These are phyloP conservation scores for Rhododendron henanense DNA, from an alignment of 148 eudicot genomes.

Conservation along the genomic window DNA sequence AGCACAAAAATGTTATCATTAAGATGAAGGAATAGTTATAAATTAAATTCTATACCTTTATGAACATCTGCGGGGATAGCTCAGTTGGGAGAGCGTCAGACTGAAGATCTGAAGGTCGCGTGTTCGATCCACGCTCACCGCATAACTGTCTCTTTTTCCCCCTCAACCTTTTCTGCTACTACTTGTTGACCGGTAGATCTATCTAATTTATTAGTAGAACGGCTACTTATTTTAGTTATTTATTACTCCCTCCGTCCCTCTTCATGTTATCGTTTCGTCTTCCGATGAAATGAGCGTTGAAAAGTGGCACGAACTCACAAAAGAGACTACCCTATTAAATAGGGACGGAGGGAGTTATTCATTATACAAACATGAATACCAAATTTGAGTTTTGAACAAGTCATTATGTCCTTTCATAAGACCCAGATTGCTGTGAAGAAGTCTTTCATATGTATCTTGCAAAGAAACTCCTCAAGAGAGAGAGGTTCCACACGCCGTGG, in stretches of 20 bases:
- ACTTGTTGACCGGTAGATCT: neutral
- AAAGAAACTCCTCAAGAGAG: neutral
- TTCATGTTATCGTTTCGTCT: too few species aligned
- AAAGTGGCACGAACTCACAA: too few species aligned
- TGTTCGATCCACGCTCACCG: constrained; percentile 93
- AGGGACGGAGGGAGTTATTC: neutral
- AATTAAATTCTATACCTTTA: too few species aligned
- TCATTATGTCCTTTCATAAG: neutral
- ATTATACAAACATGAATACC: neutral
- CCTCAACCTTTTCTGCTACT: neutral
- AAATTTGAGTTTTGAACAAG: neutral
- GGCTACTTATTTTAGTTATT: too few species aligned
- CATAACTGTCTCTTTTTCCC: neutral
- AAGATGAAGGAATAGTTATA: too few species aligned
- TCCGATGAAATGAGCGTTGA: too few species aligned
- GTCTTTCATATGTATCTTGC: neutral
- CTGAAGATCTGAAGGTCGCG: constrained; percentile 81
- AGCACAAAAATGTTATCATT: neutral
- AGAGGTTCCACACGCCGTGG: neutral
- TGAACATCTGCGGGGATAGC: constrained; percentile 32
- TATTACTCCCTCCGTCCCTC: too few species aligned
- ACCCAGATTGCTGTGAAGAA: neutral
- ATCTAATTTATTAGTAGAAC: too few species aligned
- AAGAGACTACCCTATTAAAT: too few species aligned
- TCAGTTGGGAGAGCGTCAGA: constrained; percentile 80